Conservation (phyloP, 2,329 filamentous ascomycete genomes). For the Sporothrix protearum region DNA sequence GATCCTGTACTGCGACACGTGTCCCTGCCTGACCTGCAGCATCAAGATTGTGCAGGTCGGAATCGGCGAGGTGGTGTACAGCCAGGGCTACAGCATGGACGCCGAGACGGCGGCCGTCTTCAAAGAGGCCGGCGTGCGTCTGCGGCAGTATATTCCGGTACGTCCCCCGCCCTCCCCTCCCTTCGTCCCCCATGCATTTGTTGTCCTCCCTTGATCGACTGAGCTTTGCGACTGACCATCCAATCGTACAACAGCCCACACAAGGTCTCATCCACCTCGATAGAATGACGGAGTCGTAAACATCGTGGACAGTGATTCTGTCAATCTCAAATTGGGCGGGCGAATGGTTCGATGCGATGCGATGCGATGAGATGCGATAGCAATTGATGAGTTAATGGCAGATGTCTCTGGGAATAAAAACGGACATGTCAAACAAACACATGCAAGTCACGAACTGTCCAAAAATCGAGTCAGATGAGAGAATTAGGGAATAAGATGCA, state of each 20-base stretch:
- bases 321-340: background rate
- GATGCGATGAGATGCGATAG: background rate
- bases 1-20: constrained; percentile 91
- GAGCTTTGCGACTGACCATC: background rate
- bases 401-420: background rate
- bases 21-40: constrained; percentile 93
- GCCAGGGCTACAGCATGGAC: constrained; percentile 93
- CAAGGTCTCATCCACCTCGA: constrained; percentile 64
- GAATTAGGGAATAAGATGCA: background rate
- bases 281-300: constrained; percentile 36
- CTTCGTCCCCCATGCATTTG: background rate
- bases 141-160: constrained; percentile 86
- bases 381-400: background rate
- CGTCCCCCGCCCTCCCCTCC: constrained; percentile 37
- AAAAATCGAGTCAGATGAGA: background rate
- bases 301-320: background rate
- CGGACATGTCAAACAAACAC: constrained; percentile 22
- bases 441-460: background rate
- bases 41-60: constrained; percentile 98
- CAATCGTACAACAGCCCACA: constrained; percentile 47
- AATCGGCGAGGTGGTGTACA: constrained; percentile 93
- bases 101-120: constrained; percentile 77
- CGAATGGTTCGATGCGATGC: background rate
- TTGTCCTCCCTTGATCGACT: background rate
- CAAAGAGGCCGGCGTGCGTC: constrained; percentile 72